phyloP scores from a whole-genome alignment of 2,329 filamentous ascomycete genomes.

The Fusarium graminum region DNA sequence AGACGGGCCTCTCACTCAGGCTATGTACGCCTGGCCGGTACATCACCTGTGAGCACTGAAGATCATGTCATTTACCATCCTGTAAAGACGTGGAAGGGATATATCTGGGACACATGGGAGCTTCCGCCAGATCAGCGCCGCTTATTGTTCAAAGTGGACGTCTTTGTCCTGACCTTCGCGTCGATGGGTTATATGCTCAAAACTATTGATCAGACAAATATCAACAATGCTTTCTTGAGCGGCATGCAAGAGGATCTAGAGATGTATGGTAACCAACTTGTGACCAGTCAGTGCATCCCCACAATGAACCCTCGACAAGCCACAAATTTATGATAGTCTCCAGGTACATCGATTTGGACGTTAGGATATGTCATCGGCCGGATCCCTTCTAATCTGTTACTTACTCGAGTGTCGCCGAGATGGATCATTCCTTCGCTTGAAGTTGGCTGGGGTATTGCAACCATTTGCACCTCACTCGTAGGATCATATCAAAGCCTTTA shows the following conservation, averaged over 20 bases:
- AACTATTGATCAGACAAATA: constrained; percentile 8
- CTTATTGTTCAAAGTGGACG: constrained; percentile 1
- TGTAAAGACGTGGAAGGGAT: constrained; percentile 9
- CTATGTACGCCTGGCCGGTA: constrained; percentile 3
- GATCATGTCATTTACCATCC: constrained; percentile 5
- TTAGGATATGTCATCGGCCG: no score
- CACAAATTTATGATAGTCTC: no score
- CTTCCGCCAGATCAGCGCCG: constrained; percentile 1
- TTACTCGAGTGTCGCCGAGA: no score
- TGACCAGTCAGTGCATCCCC: not conserved
- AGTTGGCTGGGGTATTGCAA: no score
- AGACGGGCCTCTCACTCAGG: not conserved
- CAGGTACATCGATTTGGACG: no score
- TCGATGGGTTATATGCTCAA: constrained; percentile 12
- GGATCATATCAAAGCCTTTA: no score
- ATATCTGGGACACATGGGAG: constrained; percentile 9
- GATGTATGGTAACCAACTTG: constrained; percentile 11
- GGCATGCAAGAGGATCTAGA: constrained; percentile 5
- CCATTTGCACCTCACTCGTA: no score
- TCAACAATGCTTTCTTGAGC: constrained; percentile 5
- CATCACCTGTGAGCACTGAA: not conserved
- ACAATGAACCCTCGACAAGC: no score
- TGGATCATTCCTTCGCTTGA: no score
- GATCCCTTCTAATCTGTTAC: no score
- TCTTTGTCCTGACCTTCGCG: not conserved